Evolutionary conservation across 192 early-diverging fungal species (phyloP).

Genomic region (Coemansia biformis): DNA sequence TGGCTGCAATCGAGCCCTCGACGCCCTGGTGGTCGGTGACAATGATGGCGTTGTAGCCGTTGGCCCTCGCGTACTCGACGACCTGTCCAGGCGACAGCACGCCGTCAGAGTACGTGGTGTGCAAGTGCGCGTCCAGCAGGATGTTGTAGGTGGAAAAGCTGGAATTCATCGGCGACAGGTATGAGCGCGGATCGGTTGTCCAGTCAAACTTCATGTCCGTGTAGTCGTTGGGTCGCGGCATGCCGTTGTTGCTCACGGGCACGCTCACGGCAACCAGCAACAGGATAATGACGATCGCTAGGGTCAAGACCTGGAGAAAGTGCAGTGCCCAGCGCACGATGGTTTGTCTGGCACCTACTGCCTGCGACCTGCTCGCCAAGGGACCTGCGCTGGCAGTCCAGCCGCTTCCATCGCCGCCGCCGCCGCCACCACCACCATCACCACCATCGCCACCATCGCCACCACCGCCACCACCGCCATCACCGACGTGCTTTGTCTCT

Average conservation of each 20-base stretch:
- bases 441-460: constrained; percentile 17
- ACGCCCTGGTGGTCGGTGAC: constrained; percentile 71
- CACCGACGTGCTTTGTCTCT: background rate
- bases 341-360: background rate
- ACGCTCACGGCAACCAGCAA: constrained; percentile 37
- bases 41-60: constrained; percentile 67
- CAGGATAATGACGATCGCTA: constrained; percentile 32
- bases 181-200: constrained; percentile 26
- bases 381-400: too few species aligned
- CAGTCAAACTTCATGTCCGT: constrained; percentile 27
- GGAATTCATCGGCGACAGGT: constrained; percentile 31
- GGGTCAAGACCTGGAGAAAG: constrained; percentile 22
- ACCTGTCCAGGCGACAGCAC: constrained; percentile 54
- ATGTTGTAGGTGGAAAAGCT: constrained; percentile 51
- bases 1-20: constrained; percentile 57
- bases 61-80: constrained; percentile 60
- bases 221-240: constrained; percentile 30
- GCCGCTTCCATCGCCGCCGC: too few species aligned
- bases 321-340: constrained; percentile 11
- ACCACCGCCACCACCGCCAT: constrained; percentile 7
- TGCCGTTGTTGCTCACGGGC: constrained; percentile 38
- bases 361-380: too few species aligned
- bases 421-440: too few species aligned
- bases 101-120: constrained; percentile 62
- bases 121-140: constrained; percentile 62